Evolutionary conservation across 192 early-diverging fungal species (phyloP).

Genomic region (Rhizophagus prolifer): DNA sequence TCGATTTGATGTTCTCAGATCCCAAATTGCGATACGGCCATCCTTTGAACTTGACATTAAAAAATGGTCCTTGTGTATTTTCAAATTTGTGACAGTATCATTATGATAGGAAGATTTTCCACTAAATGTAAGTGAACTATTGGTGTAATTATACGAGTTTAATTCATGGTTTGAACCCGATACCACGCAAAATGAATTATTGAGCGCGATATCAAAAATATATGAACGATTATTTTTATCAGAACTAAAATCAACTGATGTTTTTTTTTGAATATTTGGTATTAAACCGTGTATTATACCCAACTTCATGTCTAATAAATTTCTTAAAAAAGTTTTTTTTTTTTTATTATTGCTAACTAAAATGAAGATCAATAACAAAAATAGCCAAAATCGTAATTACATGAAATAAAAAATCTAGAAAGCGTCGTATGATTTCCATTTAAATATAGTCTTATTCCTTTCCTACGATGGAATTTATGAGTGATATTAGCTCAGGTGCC

Average conservation of each 20-base stretch:
- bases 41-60: constrained; percentile 67
- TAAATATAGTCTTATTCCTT: background rate
- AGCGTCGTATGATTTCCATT: too few species aligned
- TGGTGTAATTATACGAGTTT: constrained; percentile 68
- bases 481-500: constrained; percentile 68
- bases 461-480: constrained; percentile 80
- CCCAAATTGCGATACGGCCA: constrained; percentile 63
- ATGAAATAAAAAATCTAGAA: too few species aligned
- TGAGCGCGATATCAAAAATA: constrained; percentile 57
- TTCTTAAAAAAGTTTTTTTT: too few species aligned
- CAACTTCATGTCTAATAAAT: background rate
- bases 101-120: constrained; percentile 55
- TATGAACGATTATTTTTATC: constrained; percentile 29
- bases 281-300: background rate
- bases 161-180: constrained; percentile 66
- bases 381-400: too few species aligned
- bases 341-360: too few species aligned
- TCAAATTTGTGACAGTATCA: constrained; percentile 63
- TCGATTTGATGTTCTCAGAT: constrained; percentile 52
- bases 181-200: constrained; percentile 43
- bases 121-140: constrained; percentile 39
- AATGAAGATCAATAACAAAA: too few species aligned
- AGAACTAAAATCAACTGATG: background rate
- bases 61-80: constrained; percentile 50
- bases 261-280: background rate